These are phyloP conservation scores for Wallacemonas sp. DNA, from an alignment of 208 protist genomes.

Conservation along the genomic window DNA sequence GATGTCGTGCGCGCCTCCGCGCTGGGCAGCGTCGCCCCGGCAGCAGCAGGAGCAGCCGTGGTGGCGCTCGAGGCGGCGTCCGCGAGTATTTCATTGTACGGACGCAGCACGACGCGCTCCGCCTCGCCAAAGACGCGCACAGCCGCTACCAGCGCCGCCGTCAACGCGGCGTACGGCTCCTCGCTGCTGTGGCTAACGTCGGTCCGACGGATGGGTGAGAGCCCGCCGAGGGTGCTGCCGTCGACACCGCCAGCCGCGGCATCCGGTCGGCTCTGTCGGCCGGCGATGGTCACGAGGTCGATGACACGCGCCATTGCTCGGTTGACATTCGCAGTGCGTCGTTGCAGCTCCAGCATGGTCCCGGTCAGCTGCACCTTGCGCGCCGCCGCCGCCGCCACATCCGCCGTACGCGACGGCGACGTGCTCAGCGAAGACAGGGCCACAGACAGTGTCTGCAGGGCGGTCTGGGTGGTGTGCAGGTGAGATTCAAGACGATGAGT, in stretches of 20 bases:
- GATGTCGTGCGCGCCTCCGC: neutral
- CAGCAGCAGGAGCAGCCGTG: neutral
- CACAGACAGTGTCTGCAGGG: constrained; percentile 26
- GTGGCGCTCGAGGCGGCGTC: neutral
- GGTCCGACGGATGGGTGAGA: neutral
- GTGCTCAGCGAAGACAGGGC: constrained; percentile 15
- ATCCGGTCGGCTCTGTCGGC: neutral
- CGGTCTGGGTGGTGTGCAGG: constrained; percentile 30
- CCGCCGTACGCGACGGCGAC: constrained; percentile 5
- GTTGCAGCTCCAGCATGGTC: constrained; percentile 50
- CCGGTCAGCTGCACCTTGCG: constrained; percentile 35
- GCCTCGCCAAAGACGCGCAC: constrained; percentile 39
- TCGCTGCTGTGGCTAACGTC: constrained; percentile 1
- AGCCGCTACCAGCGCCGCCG: constrained; percentile 28
- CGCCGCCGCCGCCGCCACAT: constrained; percentile 18
- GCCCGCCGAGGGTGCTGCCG: neutral
- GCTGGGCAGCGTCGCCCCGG: neutral
- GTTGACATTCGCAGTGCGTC: constrained; percentile 37
- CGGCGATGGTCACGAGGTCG: constrained; percentile 17
- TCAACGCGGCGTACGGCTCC: constrained; percentile 1
- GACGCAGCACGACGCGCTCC: constrained; percentile 42
- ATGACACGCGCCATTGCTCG: constrained; percentile 32
- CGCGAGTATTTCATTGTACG: constrained; percentile 56
- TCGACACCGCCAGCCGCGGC: neutral
- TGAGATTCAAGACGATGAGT: constrained; percentile 47